Base-by-base conservation (phyloP, 2,329 filamentous ascomycete genomes). In the Penicillium sp. region DNA sequence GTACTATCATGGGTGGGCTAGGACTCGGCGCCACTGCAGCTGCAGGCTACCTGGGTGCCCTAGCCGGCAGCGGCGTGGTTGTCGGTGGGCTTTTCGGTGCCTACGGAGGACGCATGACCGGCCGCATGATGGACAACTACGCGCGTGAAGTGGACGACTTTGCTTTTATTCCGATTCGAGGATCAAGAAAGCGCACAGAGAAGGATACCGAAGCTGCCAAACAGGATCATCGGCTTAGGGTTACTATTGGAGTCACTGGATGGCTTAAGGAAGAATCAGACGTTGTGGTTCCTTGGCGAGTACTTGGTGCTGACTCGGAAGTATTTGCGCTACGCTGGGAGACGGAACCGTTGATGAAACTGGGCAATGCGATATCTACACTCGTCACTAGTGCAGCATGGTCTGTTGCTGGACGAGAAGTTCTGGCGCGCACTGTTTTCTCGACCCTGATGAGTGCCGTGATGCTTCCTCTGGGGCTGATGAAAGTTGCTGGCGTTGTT, bases 61-160 rank as follows among this genome's bases (percentile, higher is more conserved):
- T 97, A 65, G 88, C 91, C 2, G 87, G 92, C 30, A 94, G 88
- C 55, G 84, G 87, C 4, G 82, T 94, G 13, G 78, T 91, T 34
- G 87, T 96, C 24, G 93, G 92, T 13, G 85, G 88, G 30, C 76
- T 97, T 32, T 97, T 97, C 65, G 94, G 94, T 7, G 90, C 94
- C n/a, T 96, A 95, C 67, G 89, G 89, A 36, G 86, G 87, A 1
- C 84, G 87, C 29, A 92, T 96, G 80, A 89, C 89, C 0, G 85
- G 86, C 46, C 87, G 91, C 68, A 90, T 92, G 80, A 89, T 97
- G 80, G 90, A 96, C 58, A 80, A 87, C n/a, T 96, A 95, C 68
- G 83, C 88, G 9, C 86, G 85, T 60, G 91, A 96, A 58, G 87
- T 97, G 13, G 85, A 90, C 62, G 92, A 97, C 66, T 96, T 97